Evolutionary conservation across 768 basidiomycete species (phyloP).

Genomic region (Cytidiella melzeri): DNA sequence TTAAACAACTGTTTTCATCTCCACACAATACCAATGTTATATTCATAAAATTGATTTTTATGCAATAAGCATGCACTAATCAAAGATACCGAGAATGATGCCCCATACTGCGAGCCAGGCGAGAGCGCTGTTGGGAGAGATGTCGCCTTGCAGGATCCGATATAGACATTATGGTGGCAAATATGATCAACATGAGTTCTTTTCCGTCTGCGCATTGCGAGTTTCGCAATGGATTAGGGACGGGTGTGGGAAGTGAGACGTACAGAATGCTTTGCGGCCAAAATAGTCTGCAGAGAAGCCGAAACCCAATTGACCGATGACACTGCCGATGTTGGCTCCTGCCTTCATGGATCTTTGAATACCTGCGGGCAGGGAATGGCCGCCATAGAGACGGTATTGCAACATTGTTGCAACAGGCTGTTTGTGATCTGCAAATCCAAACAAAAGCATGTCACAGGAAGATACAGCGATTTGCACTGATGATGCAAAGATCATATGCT

Average conservation of each 20-base stretch:
- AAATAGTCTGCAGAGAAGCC: conserved; percentile 64
- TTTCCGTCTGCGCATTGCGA: conserved; percentile 50
- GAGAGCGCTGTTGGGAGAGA: conserved; percentile 45
- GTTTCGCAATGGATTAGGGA: too few relatives aligned
- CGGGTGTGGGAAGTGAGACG: conserved; percentile 12
- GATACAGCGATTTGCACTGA: conserved; percentile 44
- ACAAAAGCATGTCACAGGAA: too few relatives aligned
- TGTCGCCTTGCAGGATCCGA: conserved; percentile 56
- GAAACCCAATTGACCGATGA: conserved; percentile 62
- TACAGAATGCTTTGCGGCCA: conserved; percentile 66
- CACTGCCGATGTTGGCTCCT: conserved; percentile 64
- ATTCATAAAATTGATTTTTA: too few relatives aligned
- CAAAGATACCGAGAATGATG: conserved; percentile 66
- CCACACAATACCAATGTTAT: too few relatives aligned
- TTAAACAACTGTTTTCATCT: too few relatives aligned
- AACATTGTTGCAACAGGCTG: conserved; percentile 66
- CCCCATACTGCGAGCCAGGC: conserved; percentile 65
- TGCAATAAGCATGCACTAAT: too few relatives aligned
- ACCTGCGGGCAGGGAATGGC: conserved; percentile 41
- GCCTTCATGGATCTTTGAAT: conserved; percentile 63
- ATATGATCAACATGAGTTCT: conserved; percentile 74
- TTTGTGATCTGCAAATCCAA: too few relatives aligned
- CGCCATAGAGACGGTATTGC: conserved; percentile 56
- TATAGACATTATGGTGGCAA: conserved; percentile 67
- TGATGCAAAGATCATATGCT: conserved; percentile 71